Evolutionary conservation across 805 yeast genomes (phyloP), one percentile per base, ranked within the genome.

Genomic region (Kluyveromyces nonfermentans): DNA sequence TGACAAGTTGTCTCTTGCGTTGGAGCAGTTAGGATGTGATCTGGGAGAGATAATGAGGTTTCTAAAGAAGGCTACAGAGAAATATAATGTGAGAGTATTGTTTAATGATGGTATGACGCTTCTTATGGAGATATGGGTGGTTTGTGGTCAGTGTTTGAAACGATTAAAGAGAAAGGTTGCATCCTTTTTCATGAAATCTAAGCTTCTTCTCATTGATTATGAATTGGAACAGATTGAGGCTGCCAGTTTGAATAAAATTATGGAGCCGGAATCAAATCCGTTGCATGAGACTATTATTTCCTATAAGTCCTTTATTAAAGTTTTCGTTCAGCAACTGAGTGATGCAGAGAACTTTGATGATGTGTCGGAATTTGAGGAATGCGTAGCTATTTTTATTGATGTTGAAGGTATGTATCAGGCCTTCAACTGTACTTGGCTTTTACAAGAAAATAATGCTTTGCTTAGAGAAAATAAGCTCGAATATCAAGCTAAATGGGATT

Each of bases 381-480:
- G 86, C 51, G 67, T 82, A 43, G 77, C 78, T 0, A 80, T 80
- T 25, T 77, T 82, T 22, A 71, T 72, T 46, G 88, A 82, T 50
- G 80, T 82, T 62, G 88, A 82, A 54, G 73, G 78, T 50, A 82
- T 82, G 87, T 82, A 79, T 57, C 81, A 78, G 37, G 72, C 77
- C 0, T 69, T 74, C 62, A 65, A 72, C 42, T 53, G 63, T 47
- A 59, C 59, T 44, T 64, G 64, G 56, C 52, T 64, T 43, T 43
- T 62, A 15, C 47, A 49, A 12, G 69, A 65, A 16, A 67, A 62
- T 36, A 45, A 46, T 18, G 33, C 21, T 6, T 40, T 48, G 31
- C 50, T 44, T 1, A 14, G 22, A 2, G 12, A 17, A 2, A 2
- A 12, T 9, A 37, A 12, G 14, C 40, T 36, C 4, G 9, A 31